Conservation (phyloP, 164 flowering plant species). For the Dillenia turbinata region DNA sequence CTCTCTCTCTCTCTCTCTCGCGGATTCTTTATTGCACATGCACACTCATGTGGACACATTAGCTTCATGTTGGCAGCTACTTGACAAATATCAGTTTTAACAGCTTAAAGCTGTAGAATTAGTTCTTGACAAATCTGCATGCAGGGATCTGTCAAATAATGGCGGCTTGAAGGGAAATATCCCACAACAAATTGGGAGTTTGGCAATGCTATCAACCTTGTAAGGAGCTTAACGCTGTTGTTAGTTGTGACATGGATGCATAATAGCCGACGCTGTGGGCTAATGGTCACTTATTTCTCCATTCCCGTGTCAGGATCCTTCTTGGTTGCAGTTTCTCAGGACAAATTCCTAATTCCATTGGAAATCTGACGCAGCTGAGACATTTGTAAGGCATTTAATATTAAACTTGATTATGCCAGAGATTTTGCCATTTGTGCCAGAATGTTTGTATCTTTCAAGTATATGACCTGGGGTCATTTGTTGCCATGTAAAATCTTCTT, state of each 20-base stretch:
- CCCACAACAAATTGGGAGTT: slow-evolving; percentile 38
- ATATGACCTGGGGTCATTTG: too few relatives aligned
- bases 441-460: too few relatives aligned
- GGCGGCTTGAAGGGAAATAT: slow-evolving; percentile 46
- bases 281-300: background rate
- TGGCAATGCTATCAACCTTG: slow-evolving; percentile 41
- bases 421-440: too few relatives aligned
- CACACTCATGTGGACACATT: too few relatives aligned
- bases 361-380: slow-evolving; percentile 37
- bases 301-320: slow-evolving; percentile 34
- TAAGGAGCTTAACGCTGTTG: slow-evolving; percentile 22
- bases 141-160: slow-evolving; percentile 56
- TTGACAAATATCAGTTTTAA: too few relatives aligned
- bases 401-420: too few relatives aligned
- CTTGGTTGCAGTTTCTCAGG: slow-evolving; percentile 63
- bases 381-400: slow-evolving; percentile 37
- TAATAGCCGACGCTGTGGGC: background rate
- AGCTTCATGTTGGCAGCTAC: too few relatives aligned
- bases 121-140: slow-evolving; percentile 1
- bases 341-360: slow-evolving; percentile 52
- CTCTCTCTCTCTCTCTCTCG: too few relatives aligned
- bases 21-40: too few relatives aligned
- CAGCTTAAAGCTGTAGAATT: too few relatives aligned
- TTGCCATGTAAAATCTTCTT: too few relatives aligned
- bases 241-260: too few relatives aligned